Evolutionary conservation across 2,329 filamentous ascomycete genomes (phyloP).

Genomic region (Talaromyces albobiverticillius): DNA sequence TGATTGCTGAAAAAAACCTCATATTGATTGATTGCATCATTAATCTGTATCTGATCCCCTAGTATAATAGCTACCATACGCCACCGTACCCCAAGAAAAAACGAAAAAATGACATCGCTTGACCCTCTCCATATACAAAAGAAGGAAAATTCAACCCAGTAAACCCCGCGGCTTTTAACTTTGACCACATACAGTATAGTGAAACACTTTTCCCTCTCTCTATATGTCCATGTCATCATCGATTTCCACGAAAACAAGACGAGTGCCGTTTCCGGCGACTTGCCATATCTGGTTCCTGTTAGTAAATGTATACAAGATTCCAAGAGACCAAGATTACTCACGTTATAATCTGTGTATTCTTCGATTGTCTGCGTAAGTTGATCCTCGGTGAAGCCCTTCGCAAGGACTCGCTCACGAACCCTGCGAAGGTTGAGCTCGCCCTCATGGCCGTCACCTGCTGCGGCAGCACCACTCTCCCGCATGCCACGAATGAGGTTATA

Average conservation of each 20-base stretch:
- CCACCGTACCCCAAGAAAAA: slow-evolving; percentile 4
- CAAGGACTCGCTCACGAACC: slow-evolving; percentile 86
- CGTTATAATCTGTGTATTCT: slow-evolving; percentile 83
- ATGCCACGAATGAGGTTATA: slow-evolving; percentile 91
- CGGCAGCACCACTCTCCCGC: slow-evolving; percentile 76
- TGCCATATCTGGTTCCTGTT: slow-evolving; percentile 65
- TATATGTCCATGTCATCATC: slow-evolving; percentile 50
- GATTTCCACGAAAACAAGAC: slow-evolving; percentile 67
- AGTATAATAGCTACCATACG: neutral
- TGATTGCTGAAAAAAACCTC: neutral
- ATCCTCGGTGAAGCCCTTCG: slow-evolving; percentile 94
- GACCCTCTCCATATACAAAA: slow-evolving; percentile 10
- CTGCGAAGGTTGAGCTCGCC: slow-evolving; percentile 82
- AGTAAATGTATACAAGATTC: slow-evolving; percentile 34
- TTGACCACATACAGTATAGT: neutral
- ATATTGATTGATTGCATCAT: slow-evolving; percentile 7
- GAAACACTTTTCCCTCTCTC: neutral
- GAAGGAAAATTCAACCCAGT: neutral
- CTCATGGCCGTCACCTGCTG: slow-evolving; percentile 69
- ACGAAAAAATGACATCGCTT: slow-evolving; percentile 11
- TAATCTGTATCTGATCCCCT: neutral
- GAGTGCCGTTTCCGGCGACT: slow-evolving; percentile 67
- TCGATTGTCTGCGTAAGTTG: slow-evolving; percentile 84
- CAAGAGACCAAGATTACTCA: slow-evolving; percentile 56
- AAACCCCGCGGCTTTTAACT: neutral